phyloP scores from a whole-genome alignment of 768 basidiomycete genomes.

The Megacollybia marginata region DNA sequence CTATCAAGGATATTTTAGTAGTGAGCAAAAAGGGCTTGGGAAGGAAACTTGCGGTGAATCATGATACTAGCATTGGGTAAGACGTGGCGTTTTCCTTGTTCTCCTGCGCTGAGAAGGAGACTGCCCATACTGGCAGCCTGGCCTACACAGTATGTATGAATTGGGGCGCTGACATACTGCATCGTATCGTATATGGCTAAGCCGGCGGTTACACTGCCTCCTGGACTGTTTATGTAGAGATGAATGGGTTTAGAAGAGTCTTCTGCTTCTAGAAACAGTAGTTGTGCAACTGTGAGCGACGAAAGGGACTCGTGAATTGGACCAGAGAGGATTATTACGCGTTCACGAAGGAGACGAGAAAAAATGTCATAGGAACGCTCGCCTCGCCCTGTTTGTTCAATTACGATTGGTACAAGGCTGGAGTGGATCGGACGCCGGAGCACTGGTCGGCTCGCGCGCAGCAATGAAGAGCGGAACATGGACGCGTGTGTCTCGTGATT shows the following conservation, averaged over 20 bases:
- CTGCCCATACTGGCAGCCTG: conserved; percentile 97
- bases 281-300: conserved; percentile 81
- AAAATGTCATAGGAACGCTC: conserved; percentile 95
- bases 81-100: conserved; percentile 85
- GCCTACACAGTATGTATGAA: conserved; percentile 95
- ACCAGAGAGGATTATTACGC: conserved; percentile 93
- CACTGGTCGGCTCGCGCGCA: too few species aligned
- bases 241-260: conserved; percentile 93
- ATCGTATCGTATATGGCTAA: conserved; percentile 92
- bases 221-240: conserved; percentile 95
- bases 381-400: conserved; percentile 42
- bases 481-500: too few species aligned
- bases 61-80: conserved; percentile 94
- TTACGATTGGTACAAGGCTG: conserved; percentile 6
- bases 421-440: background rate
- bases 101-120: conserved; percentile 84
- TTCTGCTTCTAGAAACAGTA: conserved; percentile 94
- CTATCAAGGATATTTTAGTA: conserved; percentile 31
- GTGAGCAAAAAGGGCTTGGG: conserved; percentile 19
- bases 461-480: too few species aligned
- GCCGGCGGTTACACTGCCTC: conserved; percentile 93
- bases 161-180: conserved; percentile 84
- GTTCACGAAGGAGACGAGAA: conserved; percentile 84
- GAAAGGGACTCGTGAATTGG: conserved; percentile 83
- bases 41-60: conserved; percentile 77